Evolutionary conservation across 192 early-diverging fungal genomes (phyloP).

Genomic region (Linnemannia schmuckeri): DNA sequence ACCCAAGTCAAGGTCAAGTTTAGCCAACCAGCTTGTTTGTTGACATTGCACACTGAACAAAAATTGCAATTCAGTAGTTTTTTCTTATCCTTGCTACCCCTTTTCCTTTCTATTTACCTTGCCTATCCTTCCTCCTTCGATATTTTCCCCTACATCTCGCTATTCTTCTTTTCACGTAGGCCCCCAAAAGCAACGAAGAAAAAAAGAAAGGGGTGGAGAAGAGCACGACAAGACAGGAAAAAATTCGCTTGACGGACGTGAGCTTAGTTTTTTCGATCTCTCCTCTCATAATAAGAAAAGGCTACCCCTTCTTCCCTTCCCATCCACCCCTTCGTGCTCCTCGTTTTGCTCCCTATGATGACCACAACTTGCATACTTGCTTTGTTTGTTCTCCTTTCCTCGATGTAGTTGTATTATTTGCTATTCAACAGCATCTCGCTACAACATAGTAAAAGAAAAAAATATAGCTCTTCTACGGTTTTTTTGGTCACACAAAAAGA

Average conservation of each 20-base stretch:
- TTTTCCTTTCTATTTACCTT: too few relatives aligned
- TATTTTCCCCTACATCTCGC: too few relatives aligned
- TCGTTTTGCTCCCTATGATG: not conserved
- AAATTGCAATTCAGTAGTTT: too few relatives aligned
- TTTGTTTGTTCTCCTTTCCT: not conserved
- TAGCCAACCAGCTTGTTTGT: too few relatives aligned
- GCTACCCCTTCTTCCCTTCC: not conserved
- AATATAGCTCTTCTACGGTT: not conserved
- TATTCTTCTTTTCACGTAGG: too few relatives aligned
- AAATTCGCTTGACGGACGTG: not conserved
- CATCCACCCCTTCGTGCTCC: not conserved
- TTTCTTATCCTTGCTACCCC: too few relatives aligned
- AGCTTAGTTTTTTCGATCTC: not conserved
- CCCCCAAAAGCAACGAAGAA: not conserved
- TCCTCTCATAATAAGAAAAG: too few relatives aligned
- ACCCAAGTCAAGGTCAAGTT: too few relatives aligned
- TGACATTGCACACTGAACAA: too few relatives aligned
- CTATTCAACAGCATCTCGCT: not conserved
- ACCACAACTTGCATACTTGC: too few relatives aligned
- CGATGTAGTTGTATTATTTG: too few relatives aligned
- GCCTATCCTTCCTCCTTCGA: not conserved
- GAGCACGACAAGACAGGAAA: too few relatives aligned
- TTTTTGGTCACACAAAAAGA: not conserved
- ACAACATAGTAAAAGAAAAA: not conserved
- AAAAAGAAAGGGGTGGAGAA: not conserved